Percentiles rank a stretch among this genome's conserved stretches.
Conservation (phyloP, 768 basidiomycete genomes). For the Pulveroboletus ravenelii region DNA sequence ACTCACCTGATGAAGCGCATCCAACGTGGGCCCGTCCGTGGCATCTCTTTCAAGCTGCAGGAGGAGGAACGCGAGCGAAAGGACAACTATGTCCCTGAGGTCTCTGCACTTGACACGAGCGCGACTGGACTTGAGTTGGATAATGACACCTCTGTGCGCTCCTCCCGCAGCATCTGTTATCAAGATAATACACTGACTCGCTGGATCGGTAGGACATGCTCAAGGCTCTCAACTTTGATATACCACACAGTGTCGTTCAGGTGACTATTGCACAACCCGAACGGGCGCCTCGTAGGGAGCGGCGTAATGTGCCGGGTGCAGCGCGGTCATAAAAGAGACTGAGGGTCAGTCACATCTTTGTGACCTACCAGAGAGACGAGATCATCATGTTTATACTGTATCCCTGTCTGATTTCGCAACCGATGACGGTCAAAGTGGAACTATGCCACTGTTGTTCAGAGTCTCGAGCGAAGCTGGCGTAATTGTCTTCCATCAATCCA, state of each 20-base stretch:
- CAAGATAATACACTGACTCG: neutral
- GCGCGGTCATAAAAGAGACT: slow-evolving; percentile 38
- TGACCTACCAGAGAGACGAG: neutral
- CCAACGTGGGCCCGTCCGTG: slow-evolving; percentile 95
- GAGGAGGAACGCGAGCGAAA: slow-evolving; percentile 99
- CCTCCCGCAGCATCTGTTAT: neutral
- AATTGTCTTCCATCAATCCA: no score
- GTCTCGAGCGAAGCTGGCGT: no score
- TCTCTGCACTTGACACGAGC: slow-evolving; percentile 87
- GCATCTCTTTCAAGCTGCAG: slow-evolving; percentile 99
- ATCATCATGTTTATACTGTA: neutral
- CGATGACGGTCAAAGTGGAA: neutral
- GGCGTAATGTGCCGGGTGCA: slow-evolving; percentile 79
- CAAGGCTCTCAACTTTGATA: slow-evolving; percentile 90
- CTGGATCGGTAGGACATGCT: slow-evolving; percentile 65
- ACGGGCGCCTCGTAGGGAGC: slow-evolving; percentile 68
- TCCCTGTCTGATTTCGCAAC: neutral
- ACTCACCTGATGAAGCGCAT: slow-evolving; percentile 99
- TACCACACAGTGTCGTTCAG: slow-evolving; percentile 66
- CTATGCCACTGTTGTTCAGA: no score
- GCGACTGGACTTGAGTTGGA: slow-evolving; percentile 80
- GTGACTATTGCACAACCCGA: slow-evolving; percentile 65
- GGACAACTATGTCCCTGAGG: slow-evolving; percentile 98
- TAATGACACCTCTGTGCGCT: slow-evolving; percentile 83
- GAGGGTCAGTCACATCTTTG: neutral